These are phyloP conservation scores for Fusarium solani-melongenae DNA, from an alignment of 2,329 filamentous ascomycete genomes.

Conservation along the genomic window DNA sequence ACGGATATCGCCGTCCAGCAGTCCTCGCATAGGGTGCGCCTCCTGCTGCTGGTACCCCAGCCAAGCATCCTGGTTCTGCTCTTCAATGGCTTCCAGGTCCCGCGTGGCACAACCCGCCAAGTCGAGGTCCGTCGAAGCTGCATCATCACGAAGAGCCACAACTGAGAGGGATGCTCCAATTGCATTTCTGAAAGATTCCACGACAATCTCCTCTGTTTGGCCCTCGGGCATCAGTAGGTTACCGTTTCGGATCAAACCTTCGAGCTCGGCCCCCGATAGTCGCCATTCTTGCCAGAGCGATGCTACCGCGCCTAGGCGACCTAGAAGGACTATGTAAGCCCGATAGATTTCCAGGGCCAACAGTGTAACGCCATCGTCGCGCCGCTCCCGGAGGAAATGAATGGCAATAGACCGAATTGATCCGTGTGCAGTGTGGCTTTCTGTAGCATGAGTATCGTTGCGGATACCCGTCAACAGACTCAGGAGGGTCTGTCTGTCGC, in stretches of 20 bases:
- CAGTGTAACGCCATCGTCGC: neutral
- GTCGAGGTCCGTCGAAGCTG: slow-evolving; percentile 23
- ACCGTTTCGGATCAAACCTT: neutral
- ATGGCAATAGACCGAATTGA: slow-evolving; percentile 42
- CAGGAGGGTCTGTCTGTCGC: slow-evolving; percentile 41
- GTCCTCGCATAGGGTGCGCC: slow-evolving; percentile 11
- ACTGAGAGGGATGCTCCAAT: slow-evolving; percentile 27
- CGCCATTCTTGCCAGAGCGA: slow-evolving; percentile 48
- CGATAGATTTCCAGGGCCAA: slow-evolving; percentile 33
- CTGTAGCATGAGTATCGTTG: slow-evolving; percentile 29
- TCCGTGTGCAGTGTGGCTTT: slow-evolving; percentile 20
- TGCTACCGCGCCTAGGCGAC: slow-evolving; percentile 45
- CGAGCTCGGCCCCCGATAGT: slow-evolving; percentile 12
- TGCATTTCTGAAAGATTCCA: slow-evolving; percentile 31
- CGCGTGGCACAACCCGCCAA: slow-evolving; percentile 32
- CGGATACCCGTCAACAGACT: slow-evolving; percentile 45
- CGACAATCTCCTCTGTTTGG: slow-evolving; percentile 1
- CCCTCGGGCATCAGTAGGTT: neutral
- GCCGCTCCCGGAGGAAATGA: slow-evolving; percentile 12
- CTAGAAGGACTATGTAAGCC: slow-evolving; percentile 45
- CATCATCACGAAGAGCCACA: slow-evolving; percentile 24
- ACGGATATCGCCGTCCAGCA: slow-evolving; percentile 22
- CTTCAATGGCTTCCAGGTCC: slow-evolving; percentile 31
- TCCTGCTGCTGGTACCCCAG: slow-evolving; percentile 13
- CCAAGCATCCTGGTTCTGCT: slow-evolving; percentile 24